Conservation (phyloP, 306 rosid species). For the Medicago lupulina region DNA sequence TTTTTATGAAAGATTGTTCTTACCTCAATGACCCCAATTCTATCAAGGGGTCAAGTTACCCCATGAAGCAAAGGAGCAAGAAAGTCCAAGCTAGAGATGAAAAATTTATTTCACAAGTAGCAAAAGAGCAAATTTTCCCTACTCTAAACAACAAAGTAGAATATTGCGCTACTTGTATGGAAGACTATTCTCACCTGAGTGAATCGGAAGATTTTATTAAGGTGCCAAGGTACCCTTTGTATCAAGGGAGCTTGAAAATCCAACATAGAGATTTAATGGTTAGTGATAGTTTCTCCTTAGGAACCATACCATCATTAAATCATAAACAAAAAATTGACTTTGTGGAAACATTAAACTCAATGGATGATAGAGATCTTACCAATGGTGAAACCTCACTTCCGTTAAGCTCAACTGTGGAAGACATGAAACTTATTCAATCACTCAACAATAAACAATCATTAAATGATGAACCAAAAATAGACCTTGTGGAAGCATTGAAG, state of each 20-base stretch:
- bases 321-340: conserved; percentile 5
- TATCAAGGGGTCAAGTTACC: conserved; percentile 26
- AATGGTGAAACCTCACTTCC: conserved; percentile 3
- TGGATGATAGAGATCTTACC: conserved; percentile 5
- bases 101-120: conserved; percentile 2
- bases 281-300: conserved; percentile 1
- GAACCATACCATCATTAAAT: background rate
- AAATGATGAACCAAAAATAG: too few relatives aligned
- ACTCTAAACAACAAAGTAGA: background rate
- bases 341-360: conserved; percentile 4
- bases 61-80: background rate
- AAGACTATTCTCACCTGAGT: background rate
- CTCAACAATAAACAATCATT: too few relatives aligned
- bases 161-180: background rate
- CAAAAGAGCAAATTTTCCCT: conserved; percentile 12
- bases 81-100: background rate
- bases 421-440: too few relatives aligned
- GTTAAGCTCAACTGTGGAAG: conserved; percentile 19
- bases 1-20: background rate
- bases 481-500: too few relatives aligned
- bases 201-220: conserved; percentile 5
- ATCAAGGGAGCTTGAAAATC: conserved; percentile 9
- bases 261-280: background rate
- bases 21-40: background rate
- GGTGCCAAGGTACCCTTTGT: conserved; percentile 23